phyloP scores from a whole-genome alignment of 192 early-diverging fungal genomes.

The Gaertneriomyces sp. region DNA sequence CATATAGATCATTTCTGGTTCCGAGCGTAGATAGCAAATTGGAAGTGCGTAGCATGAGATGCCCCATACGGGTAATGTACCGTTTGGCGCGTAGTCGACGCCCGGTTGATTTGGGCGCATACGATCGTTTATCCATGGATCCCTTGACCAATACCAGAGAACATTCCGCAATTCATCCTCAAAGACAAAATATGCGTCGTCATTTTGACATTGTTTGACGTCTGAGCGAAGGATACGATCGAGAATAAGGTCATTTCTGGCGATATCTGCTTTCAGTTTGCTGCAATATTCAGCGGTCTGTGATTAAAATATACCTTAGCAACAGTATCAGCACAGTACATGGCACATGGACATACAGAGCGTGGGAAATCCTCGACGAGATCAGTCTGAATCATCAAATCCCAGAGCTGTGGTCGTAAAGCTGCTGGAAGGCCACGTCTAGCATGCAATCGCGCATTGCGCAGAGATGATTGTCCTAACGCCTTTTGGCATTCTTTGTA shows the following conservation, averaged over 20 bases:
- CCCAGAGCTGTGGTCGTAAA: conserved; percentile 42
- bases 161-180: conserved; percentile 49
- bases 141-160: conserved; percentile 48
- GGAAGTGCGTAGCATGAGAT: conserved; percentile 53
- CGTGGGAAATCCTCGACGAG: conserved; percentile 22
- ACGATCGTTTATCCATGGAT: conserved; percentile 42
- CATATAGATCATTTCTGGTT: conserved; percentile 46
- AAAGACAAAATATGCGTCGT: conserved; percentile 59
- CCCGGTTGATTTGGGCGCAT: conserved; percentile 5
- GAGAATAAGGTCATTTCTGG: conserved; percentile 39
- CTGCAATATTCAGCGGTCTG: conserved; percentile 36
- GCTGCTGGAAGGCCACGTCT: conserved; percentile 42
- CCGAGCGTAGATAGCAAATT: conserved; percentile 43
- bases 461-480: conserved; percentile 8
- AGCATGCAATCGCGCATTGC: conserved; percentile 27
- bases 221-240: conserved; percentile 46
- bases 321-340: background rate
- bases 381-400: conserved; percentile 44
- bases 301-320: background rate
- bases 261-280: conserved; percentile 31
- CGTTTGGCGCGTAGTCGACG: conserved; percentile 44
- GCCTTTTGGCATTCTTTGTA: conserved; percentile 25
- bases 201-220: conserved; percentile 46
- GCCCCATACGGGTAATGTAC: conserved; percentile 50
- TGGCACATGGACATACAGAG: conserved; percentile 26